phyloP scores from a whole-genome alignment of 1,284 basidiomycete genomes.

The Peniophora sp. region DNA sequence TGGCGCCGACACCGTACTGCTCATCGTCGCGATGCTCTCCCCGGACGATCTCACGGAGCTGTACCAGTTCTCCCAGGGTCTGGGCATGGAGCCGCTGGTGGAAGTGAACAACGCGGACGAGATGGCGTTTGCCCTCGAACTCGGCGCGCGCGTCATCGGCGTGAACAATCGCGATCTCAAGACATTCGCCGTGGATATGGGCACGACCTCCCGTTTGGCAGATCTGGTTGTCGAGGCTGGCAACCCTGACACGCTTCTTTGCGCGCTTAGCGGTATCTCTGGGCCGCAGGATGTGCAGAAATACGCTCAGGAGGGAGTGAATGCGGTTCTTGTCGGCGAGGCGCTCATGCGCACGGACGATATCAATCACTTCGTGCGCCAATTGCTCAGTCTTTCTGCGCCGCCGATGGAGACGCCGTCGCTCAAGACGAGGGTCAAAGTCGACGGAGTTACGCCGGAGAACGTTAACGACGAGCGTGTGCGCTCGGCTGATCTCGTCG shows the following conservation, averaged over 20 bases:
- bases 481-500: conserved; percentile 2
- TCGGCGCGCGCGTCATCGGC: conserved; percentile 89
- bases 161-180: conserved; percentile 99
- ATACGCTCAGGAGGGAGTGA: conserved; percentile 82
- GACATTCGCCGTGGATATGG: conserved; percentile 96
- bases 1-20: conserved; percentile 92
- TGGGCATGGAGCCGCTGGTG: conserved; percentile 98
- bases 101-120: conserved; percentile 95
- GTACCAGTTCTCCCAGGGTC: conserved; percentile 72
- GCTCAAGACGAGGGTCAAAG: conserved; percentile 72
- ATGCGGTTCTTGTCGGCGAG: conserved; percentile 91
- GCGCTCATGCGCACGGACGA: conserved; percentile 89
- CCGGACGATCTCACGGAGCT: conserved; percentile 65
- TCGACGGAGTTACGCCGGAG: conserved; percentile 21
- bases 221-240: conserved; percentile 63
- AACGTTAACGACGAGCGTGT: neutral
- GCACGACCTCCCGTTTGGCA: conserved; percentile 82
- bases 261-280: conserved; percentile 90
- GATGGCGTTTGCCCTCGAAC: conserved; percentile 80
- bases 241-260: conserved; percentile 81
- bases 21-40: conserved; percentile 94
- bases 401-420: neutral
- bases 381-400: conserved; percentile 61
- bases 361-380: conserved; percentile 75
- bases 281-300: conserved; percentile 71